These are phyloP conservation scores for Rosa lucieae DNA, from an alignment of 306 rosid genomes.

Conservation along the genomic window DNA sequence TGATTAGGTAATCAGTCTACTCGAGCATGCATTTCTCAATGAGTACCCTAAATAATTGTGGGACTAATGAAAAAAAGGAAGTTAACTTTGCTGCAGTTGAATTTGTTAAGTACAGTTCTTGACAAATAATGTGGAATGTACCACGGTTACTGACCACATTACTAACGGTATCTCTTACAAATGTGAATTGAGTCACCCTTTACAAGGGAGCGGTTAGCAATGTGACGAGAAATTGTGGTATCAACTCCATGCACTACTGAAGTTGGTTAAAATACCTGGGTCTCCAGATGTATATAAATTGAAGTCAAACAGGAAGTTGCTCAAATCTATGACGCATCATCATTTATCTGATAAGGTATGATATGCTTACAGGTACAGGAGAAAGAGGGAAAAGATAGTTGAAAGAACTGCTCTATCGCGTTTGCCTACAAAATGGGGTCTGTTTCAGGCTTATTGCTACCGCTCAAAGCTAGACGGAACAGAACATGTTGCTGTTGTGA, in stretches of 20 bases:
- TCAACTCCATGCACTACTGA: not conserved
- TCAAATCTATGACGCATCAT: not conserved
- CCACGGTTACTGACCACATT: not conserved
- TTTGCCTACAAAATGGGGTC: slow-evolving; percentile 84
- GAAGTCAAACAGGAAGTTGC: not conserved
- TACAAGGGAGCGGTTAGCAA: not conserved
- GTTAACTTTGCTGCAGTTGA: not conserved
- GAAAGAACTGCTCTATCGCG: slow-evolving; percentile 66
- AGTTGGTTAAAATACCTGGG: not conserved
- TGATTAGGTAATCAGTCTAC: slow-evolving; percentile 56
- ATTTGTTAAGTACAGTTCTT: not conserved
- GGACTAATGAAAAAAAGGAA: not conserved
- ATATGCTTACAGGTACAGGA: slow-evolving; percentile 56
- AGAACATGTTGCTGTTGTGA: slow-evolving; percentile 76
- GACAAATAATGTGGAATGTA: not conserved
- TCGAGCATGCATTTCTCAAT: not conserved
- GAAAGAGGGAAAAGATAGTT: slow-evolving; percentile 79
- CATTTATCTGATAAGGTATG: not conserved
- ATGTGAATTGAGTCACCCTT: not conserved
- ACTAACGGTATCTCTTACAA: not conserved
- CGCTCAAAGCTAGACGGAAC: slow-evolving; percentile 70
- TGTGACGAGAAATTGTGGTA: not conserved
- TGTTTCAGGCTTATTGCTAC: slow-evolving; percentile 73
- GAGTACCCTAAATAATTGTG: not conserved
- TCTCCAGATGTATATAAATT: not conserved